Conservation (phyloP, 192 early-diverging fungal genomes). For the Rhizophagus clarus region DNA sequence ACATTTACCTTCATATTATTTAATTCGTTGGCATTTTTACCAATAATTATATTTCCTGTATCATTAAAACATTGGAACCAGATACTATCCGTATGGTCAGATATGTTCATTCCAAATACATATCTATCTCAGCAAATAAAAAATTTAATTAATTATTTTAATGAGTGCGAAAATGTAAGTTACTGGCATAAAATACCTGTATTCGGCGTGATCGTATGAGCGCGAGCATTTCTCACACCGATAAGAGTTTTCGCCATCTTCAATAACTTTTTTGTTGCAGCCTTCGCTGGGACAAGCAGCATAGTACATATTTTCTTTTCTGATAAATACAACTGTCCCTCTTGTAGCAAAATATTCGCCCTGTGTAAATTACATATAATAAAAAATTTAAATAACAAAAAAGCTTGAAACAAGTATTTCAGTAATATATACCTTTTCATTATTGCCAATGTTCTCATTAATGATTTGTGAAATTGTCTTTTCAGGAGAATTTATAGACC, state of each 20-base stretch:
- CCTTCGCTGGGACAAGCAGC: conserved; percentile 77
- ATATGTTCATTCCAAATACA: conserved; percentile 68
- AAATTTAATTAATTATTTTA: background rate
- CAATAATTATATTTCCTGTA: conserved; percentile 64
- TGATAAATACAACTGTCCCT: conserved; percentile 76
- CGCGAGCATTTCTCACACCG: conserved; percentile 90
- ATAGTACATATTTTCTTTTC: conserved; percentile 71
- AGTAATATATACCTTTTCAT: conserved; percentile 53
- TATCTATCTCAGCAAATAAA: conserved; percentile 44
- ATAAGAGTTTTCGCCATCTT: conserved; percentile 68
- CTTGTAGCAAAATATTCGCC: conserved; percentile 74
- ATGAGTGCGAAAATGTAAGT: background rate
- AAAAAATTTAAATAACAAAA: background rate
- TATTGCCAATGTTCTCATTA: conserved; percentile 68
- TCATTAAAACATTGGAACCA: conserved; percentile 93
- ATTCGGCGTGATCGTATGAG: conserved; percentile 67
- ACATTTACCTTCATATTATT: conserved; percentile 50
- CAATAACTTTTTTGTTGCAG: conserved; percentile 91
- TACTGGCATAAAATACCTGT: conserved; percentile 46
- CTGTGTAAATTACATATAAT: conserved; percentile 37
- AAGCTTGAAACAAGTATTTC: background rate
- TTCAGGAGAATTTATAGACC: conserved; percentile 7
- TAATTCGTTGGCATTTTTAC: conserved; percentile 72
- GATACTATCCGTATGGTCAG: conserved; percentile 77
- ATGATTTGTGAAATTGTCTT: conserved; percentile 71